Evolutionary conservation across 345 rosid genomes (phyloP).

Genomic region (Bruguiera parviflora): DNA sequence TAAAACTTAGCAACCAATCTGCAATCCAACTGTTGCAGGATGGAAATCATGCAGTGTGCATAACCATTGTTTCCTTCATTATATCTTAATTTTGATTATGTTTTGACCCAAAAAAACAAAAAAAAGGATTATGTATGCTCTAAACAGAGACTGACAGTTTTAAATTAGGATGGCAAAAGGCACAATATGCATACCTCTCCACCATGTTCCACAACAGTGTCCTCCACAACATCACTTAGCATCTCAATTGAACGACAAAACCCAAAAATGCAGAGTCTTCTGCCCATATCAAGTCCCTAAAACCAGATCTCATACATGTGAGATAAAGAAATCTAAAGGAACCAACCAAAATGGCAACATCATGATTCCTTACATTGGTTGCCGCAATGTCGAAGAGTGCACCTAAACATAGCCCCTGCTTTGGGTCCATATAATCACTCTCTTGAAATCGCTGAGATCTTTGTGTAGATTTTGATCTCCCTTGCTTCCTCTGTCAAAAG

Average conservation of each 20-base stretch:
- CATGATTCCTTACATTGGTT: slow-evolving; percentile 57
- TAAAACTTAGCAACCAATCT: not conserved
- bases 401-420: slow-evolving; percentile 77
- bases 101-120: no score
- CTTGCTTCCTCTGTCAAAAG: slow-evolving; percentile 53
- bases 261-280: slow-evolving; percentile 91
- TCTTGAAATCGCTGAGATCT: slow-evolving; percentile 67
- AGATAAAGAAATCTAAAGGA: slow-evolving; percentile 4
- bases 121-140: not conserved
- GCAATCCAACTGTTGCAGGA: not conserved
- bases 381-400: slow-evolving; percentile 92
- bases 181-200: slow-evolving; percentile 61
- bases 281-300: slow-evolving; percentile 91
- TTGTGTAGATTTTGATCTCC: slow-evolving; percentile 40
- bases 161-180: not conserved
- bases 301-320: slow-evolving; percentile 7
- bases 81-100: not conserved
- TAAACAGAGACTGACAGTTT: not conserved
- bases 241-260: slow-evolving; percentile 96
- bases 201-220: slow-evolving; percentile 84
- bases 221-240: slow-evolving; percentile 95
- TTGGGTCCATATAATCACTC: slow-evolving; percentile 86
- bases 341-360: not conserved
- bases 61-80: not conserved
- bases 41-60: not conserved